Evolutionary conservation across 164 flowering plant genomes (phyloP).

Genomic region (Dillenia turbinata): DNA sequence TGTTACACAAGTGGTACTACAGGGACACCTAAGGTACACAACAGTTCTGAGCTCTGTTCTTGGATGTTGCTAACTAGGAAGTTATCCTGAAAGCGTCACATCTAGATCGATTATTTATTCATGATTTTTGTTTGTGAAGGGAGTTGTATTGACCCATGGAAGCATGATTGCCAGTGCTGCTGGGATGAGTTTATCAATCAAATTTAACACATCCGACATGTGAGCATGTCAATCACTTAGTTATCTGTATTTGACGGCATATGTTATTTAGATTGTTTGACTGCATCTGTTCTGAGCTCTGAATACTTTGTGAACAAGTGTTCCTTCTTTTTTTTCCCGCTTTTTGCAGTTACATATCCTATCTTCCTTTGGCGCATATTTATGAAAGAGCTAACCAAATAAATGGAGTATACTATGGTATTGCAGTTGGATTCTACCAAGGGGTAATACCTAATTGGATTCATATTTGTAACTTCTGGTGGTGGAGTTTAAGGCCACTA

Average conservation of each 20-base stretch:
- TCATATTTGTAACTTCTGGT: too few relatives aligned
- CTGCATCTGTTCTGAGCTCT: neutral
- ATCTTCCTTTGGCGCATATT: slow-evolving; percentile 98
- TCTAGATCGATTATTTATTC: too few relatives aligned
- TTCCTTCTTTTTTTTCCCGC: too few relatives aligned
- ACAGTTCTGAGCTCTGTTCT: too few relatives aligned
- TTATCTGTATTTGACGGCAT: neutral
- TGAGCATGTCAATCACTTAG: slow-evolving; percentile 32
- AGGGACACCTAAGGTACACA: slow-evolving; percentile 88
- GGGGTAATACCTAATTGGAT: slow-evolving; percentile 47
- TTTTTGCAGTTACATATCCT: slow-evolving; percentile 75
- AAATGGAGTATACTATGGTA: slow-evolving; percentile 52
- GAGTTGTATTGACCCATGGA: slow-evolving; percentile 80
- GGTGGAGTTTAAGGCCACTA: too few relatives aligned
- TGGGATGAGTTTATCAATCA: slow-evolving; percentile 31
- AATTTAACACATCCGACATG: slow-evolving; percentile 75
- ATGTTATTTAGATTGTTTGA: neutral
- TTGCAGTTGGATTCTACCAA: slow-evolving; percentile 93
- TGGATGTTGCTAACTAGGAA: too few relatives aligned
- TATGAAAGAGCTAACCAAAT: slow-evolving; percentile 86
- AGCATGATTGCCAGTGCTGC: slow-evolving; percentile 87
- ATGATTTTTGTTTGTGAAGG: slow-evolving; percentile 33
- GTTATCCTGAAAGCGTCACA: too few relatives aligned
- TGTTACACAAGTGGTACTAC: slow-evolving; percentile 99
- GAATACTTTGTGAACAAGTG: neutral